Conservation (phyloP, 768 basidiomycete genomes). For the Lyophyllum decastes region DNA sequence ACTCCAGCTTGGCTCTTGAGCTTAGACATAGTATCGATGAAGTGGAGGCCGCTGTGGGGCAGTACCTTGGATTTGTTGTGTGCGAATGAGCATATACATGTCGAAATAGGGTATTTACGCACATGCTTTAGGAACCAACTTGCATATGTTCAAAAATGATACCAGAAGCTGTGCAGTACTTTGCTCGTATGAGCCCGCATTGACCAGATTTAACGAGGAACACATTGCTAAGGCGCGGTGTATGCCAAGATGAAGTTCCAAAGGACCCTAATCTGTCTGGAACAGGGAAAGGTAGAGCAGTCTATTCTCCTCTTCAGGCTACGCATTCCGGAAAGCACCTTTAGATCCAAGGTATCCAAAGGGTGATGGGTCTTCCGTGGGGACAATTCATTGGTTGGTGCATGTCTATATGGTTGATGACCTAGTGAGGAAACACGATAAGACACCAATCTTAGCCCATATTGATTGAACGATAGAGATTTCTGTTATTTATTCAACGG, state of each 20-base stretch:
- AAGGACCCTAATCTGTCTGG: no score
- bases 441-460: slow-evolving; percentile 37
- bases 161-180: no score
- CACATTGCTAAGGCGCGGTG: no score
- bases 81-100: no score
- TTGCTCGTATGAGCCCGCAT: no score
- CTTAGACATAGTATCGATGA: neutral
- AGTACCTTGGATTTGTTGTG: no score
- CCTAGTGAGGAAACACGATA: slow-evolving; percentile 41
- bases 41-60: neutral
- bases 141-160: no score
- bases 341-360: slow-evolving; percentile 43
- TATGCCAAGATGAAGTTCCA: no score
- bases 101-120: no score
- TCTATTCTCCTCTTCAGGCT: slow-evolving; percentile 22
- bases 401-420: slow-evolving; percentile 82
- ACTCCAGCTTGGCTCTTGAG: neutral
- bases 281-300: slow-evolving; percentile 29
- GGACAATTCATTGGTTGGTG: slow-evolving; percentile 89
- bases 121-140: no score
- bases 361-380: slow-evolving; percentile 82
- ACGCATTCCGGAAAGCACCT: slow-evolving; percentile 13
- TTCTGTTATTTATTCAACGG: slow-evolving; percentile 78
- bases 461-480: slow-evolving; percentile 32
- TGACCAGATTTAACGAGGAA: no score